Base-by-base conservation (phyloP, 257 asterid species). In the Solanum clarkiae region DNA sequence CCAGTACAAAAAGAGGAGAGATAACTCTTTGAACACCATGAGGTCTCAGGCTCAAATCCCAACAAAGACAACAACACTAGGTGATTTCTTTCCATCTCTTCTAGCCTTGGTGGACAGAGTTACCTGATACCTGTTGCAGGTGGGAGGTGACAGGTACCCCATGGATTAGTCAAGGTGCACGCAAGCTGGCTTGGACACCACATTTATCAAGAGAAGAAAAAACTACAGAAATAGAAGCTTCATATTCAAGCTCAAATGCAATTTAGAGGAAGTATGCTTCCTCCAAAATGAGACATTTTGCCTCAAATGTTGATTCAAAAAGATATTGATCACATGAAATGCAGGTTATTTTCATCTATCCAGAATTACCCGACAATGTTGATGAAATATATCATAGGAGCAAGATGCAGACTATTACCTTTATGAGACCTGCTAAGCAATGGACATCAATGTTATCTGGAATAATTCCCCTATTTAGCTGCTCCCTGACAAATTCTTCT, bases 401-500 rank as follows among this genome's bases (percentile, higher is more conserved):
- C 59, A 45, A 74, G 59, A 17, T 16, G 17, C 70, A 17, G 83
- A 36, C 36, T 44, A 72, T 80, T 74, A 94, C 98, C 98, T 94
- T 94, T 36, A 94, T 90, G 69, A 94, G 92, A 81, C 96, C 96
- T n/a, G 97, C 96, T 84, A 94, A 85, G 75, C 98, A 94, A 83
- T 94, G 98, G n/a, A 94, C 96, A 74, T 94, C 95, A 1, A 94
- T 92, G 88, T 90, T 90, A 17, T 92, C 90, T 8, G 93, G 95
- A 29, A 94, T 86, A 49, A 91, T 63, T 7, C 98, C 97, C 45
- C 92, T 89, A 57, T 93, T 94, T 44, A 94, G 88, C 40, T 89
- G 93, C 88, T 93, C 94, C 85, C 98, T 85, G 12, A 92, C 95
- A 56, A 84, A 86, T 89, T 94, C 95, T 80, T 93, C 95, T 81